Conservation (phyloP, 2,329 filamentous ascomycete genomes). For the Didymella keratinophila region DNA sequence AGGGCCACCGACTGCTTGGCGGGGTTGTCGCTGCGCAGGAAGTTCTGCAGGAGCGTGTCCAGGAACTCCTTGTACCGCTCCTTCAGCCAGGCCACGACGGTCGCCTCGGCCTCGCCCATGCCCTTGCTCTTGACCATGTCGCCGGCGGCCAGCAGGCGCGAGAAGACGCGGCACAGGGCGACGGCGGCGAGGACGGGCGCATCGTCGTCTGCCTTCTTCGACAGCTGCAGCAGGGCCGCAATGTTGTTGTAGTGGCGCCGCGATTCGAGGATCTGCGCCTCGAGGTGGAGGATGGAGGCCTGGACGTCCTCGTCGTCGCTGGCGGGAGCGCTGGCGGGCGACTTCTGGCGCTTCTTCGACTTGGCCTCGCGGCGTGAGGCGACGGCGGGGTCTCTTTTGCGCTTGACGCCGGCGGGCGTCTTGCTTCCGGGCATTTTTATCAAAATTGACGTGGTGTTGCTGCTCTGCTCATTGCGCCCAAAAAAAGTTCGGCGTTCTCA, state of each 20-base stretch:
- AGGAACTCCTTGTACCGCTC: slow-evolving; percentile 77
- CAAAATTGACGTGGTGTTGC: no score
- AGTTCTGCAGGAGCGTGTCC: slow-evolving; percentile 61
- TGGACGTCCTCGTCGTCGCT: slow-evolving; percentile 62
- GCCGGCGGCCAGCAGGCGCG: slow-evolving; percentile 78
- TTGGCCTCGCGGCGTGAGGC: slow-evolving; percentile 51
- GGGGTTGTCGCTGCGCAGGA: slow-evolving; percentile 68
- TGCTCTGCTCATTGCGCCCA: neutral
- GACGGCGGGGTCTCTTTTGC: slow-evolving; percentile 51
- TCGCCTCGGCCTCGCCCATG: slow-evolving; percentile 74
- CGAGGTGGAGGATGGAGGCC: slow-evolving; percentile 75
- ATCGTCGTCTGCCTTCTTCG: slow-evolving; percentile 60
- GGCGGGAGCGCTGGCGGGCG: slow-evolving; percentile 38
- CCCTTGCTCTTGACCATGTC: slow-evolving; percentile 71
- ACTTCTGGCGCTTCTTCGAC: slow-evolving; percentile 45
- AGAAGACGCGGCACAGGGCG: slow-evolving; percentile 85
- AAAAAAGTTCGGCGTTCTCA: slow-evolving; percentile 12
- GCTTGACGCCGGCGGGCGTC: slow-evolving; percentile 50
- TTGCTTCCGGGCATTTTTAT: slow-evolving; percentile 47
- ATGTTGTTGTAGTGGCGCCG: slow-evolving; percentile 94
- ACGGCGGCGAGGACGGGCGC: slow-evolving; percentile 74
- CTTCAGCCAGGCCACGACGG: slow-evolving; percentile 80
- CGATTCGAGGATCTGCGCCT: slow-evolving; percentile 83
- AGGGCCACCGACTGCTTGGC: slow-evolving; percentile 73
- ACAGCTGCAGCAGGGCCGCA: slow-evolving; percentile 69